Evolutionary conservation across 108 stramenopile genomes (phyloP), one percentile per base, ranked within the genome.

Genomic region (Pseudonitzschia multiseries): DNA sequence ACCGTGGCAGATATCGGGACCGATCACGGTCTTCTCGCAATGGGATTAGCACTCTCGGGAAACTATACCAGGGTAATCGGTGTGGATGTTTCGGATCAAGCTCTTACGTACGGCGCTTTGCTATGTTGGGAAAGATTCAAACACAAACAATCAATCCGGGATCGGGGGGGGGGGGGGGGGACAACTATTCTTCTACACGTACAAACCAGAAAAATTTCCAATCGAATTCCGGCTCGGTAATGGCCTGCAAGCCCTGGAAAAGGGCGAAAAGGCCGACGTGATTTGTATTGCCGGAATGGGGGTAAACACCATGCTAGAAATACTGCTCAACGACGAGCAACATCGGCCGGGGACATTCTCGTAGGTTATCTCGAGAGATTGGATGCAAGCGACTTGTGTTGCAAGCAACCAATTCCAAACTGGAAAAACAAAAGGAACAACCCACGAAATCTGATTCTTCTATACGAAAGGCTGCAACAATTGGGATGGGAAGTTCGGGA

Each of bases 201-300:
- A n/a, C n/a, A n/a, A n/a, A n/a, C n/a, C n/a, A n/a, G n/a, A 21
- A 9, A 29, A 74, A 29, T 66, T 85, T 28, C 84, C 87, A 14
- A 53, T 94, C 13, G 80, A 86, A 10, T 92, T 94, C 80, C 81
- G 90, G 21, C 31, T 87, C 0, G 89, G 90, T 12, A 60, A 84
- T 81, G 93, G 93, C 28, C 68, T 94, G 70, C 40, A 69, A 53
- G 64, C 71, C 36, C 67, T 93, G 44, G 43, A 84, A 33, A 65
- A 61, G 28, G 81, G 79, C 21, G 88, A 94, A n/a, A n/a, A 94
- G 70, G 88, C 85, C 13, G 88, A 94, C 72, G 78, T 73, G 8
- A 57, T 94, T 43, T 85, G 89, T 52, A 84, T 94, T 36, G 89
- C 93, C 24, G 93, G 93, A 28, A 94, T 94, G 88, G 93, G 93